Percentiles rank a stretch among this genome's conserved stretches.
Evolutionary conservation across 2,329 filamentous ascomycete genomes (phyloP).

Genomic region (Epichloe sp.): DNA sequence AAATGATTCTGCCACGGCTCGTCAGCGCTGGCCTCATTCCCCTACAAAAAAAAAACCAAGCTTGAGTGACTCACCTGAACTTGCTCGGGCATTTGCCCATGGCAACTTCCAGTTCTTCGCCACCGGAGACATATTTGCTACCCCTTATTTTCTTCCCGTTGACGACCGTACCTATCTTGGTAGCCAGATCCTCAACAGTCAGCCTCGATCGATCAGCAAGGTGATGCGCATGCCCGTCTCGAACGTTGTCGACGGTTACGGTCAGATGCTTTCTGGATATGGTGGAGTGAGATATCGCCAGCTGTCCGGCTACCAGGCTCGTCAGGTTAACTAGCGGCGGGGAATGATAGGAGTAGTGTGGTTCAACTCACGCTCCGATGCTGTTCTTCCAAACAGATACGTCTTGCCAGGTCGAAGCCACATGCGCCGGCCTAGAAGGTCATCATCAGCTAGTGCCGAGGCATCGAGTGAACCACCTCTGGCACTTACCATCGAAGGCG

Average conservation of each 20-base stretch:
- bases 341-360: not conserved
- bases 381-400: conserved; percentile 75
- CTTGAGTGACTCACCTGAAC: conserved; percentile 35
- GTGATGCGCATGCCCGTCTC: conserved; percentile 51
- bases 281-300: conserved; percentile 63
- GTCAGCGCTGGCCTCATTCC: not conserved
- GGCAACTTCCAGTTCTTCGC: conserved; percentile 44
- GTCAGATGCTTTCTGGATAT: conserved; percentile 84
- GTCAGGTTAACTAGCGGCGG: not conserved
- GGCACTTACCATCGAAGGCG: conserved; percentile 31
- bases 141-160: conserved; percentile 61
- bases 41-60: no score
- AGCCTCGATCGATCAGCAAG: conserved; percentile 54
- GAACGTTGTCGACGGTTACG: conserved; percentile 55
- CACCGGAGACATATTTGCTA: conserved; percentile 39
- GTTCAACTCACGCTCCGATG: conserved; percentile 41
- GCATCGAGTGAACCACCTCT: not conserved
- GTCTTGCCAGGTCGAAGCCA: conserved; percentile 80
- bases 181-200: conserved; percentile 65
- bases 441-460: conserved; percentile 3
- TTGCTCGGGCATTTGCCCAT: conserved; percentile 57
- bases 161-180: conserved; percentile 70
- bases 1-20: conserved; percentile 46
- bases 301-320: conserved; percentile 40
- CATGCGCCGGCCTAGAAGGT: conserved; percentile 34